phyloP scores from a whole-genome alignment of 441 rosid species.

The Kokia cookei region DNA sequence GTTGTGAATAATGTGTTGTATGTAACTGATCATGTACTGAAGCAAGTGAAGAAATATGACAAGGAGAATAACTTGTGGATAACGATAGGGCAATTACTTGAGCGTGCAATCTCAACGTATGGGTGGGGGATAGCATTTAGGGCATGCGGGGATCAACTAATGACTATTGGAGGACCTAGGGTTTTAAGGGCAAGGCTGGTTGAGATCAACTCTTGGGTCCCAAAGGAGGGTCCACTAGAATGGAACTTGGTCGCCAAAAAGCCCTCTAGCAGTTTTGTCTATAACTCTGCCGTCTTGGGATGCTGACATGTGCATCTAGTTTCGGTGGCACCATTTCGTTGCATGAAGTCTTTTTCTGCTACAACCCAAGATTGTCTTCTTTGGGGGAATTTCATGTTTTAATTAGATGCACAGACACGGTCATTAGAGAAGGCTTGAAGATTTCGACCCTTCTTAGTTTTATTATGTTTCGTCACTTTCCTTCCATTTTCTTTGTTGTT shows the following conservation, averaged over 20 bases:
- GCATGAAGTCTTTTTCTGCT: constrained; percentile 1
- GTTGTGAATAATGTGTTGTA: constrained; percentile 69
- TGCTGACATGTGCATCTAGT: constrained; percentile 32
- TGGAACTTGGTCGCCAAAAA: constrained; percentile 59
- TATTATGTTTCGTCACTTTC: not conserved
- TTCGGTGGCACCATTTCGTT: constrained; percentile 9
- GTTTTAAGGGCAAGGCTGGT: constrained; percentile 36
- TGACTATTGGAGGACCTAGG: constrained; percentile 62
- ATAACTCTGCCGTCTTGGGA: constrained; percentile 76
- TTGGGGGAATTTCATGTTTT: no score
- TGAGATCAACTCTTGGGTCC: constrained; percentile 66
- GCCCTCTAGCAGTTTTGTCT: constrained; percentile 51
- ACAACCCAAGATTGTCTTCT: not conserved
- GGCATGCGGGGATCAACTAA: constrained; percentile 58
- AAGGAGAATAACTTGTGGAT: constrained; percentile 42
- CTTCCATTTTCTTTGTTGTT: not conserved
- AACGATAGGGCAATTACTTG: constrained; percentile 48
- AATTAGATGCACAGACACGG: not conserved
- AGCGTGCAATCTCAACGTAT: constrained; percentile 42
- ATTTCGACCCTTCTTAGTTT: constrained; percentile 2
- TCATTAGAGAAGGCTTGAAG: constrained; percentile 9
- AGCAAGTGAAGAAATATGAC: constrained; percentile 53
- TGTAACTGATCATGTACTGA: constrained; percentile 52
- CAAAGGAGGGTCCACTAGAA: constrained; percentile 40
- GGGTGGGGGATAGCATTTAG: constrained; percentile 85